phyloP scores from a whole-genome alignment of 1,284 basidiomycete genomes.

The Neolentinus lepideus region DNA sequence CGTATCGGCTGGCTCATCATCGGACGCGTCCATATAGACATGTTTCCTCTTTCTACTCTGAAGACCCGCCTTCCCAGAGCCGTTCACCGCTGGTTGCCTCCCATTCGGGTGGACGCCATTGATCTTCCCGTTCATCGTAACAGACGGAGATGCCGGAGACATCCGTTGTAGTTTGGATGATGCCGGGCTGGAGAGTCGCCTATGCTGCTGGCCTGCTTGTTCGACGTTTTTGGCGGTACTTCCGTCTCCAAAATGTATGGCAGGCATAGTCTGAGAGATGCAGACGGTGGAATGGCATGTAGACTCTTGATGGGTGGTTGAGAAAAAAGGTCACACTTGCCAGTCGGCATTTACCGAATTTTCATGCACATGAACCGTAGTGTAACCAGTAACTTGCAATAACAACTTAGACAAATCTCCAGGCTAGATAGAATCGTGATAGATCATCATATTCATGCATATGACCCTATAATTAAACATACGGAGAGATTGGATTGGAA shows the following conservation, averaged over 20 bases:
- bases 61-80: not conserved
- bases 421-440: too few species aligned
- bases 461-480: slow-evolving; percentile 1
- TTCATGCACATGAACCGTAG: too few species aligned
- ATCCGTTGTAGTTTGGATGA: not conserved
- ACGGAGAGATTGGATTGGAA: not conserved
- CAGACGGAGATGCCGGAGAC: not conserved
- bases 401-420: too few species aligned
- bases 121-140: not conserved
- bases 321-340: not conserved
- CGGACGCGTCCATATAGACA: slow-evolving; percentile 21
- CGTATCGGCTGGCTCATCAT: slow-evolving; percentile 19
- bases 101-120: not conserved
- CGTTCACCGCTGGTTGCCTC: not conserved
- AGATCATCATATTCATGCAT: too few species aligned
- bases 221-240: not conserved
- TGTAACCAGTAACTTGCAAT: too few species aligned
- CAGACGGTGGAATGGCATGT: not conserved
- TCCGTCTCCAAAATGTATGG: slow-evolving; percentile 3
- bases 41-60: slow-evolving; percentile 13
- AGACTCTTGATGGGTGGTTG: not conserved
- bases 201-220: not conserved
- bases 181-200: not conserved
- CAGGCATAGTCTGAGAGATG: not conserved
- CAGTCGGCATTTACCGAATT: not conserved